A percentile compares a stretch with the other conserved stretches of the same genome.
phyloP scores from a whole-genome alignment of 2,329 filamentous ascomycete species.

The Penicillium sp. region DNA sequence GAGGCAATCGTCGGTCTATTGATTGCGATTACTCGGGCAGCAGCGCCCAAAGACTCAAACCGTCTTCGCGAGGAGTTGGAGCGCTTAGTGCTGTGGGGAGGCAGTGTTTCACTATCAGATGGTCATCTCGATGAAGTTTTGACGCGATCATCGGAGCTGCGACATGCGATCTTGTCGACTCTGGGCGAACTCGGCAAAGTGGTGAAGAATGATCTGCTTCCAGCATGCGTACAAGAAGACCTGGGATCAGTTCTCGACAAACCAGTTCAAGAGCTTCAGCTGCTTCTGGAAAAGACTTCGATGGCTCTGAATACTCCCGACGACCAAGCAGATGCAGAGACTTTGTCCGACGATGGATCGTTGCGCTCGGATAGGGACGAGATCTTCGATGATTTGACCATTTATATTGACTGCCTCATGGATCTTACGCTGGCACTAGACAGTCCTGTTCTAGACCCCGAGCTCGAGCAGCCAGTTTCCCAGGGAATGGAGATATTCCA shows the following conservation, averaged over 20 bases:
- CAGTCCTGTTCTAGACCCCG: not conserved
- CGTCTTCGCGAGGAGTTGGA: not conserved
- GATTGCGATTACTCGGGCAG: not conserved
- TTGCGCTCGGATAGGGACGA: not conserved
- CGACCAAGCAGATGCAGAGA: not conserved
- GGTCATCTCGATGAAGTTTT: not conserved
- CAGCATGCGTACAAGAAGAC: not conserved
- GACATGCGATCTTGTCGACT: not conserved
- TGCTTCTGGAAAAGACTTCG: not conserved
- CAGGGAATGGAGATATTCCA: too few relatives aligned
- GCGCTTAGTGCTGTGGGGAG: slow-evolving; percentile 1
- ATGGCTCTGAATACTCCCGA: not conserved
- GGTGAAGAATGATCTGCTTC: not conserved
- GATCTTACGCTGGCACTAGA: not conserved
- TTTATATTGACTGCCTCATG: slow-evolving; percentile 1
- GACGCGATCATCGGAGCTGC: not conserved
- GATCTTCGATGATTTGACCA: not conserved
- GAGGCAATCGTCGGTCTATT: not conserved
- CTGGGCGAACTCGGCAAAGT: not conserved
- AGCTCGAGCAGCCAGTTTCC: not conserved
- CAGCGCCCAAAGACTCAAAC: not conserved
- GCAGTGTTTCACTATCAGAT: not conserved
- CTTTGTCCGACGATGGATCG: not conserved
- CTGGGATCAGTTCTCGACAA: not conserved
- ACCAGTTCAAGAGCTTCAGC: not conserved